A percentile compares a stretch with the other conserved stretches of the same genome.
These are phyloP conservation scores for Solanum sitiens DNA, from an alignment of 257 asterid genomes.

Conservation along the genomic window DNA sequence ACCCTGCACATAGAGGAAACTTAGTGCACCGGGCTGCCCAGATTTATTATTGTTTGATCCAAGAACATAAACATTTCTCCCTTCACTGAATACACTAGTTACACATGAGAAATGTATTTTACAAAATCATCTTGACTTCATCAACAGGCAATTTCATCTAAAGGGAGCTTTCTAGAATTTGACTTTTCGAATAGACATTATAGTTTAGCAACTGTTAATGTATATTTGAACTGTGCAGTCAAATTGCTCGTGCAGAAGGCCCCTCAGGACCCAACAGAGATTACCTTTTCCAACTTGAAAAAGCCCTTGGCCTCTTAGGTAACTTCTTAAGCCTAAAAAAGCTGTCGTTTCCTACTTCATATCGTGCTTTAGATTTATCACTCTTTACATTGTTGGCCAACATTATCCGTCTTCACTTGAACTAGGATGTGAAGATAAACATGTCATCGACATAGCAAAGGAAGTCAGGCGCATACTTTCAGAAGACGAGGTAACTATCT, in stretches of 20 bases:
- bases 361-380: not conserved
- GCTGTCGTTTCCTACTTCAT: not conserved
- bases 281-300: constrained; percentile 87
- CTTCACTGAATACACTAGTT: not conserved
- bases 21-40: not conserved
- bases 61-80: not conserved
- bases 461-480: constrained; percentile 66
- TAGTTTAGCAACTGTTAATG: not conserved
- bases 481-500: not conserved
- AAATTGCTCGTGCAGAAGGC: constrained; percentile 78
- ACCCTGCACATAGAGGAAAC: not conserved
- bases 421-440: constrained; percentile 74
- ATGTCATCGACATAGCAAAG: constrained; percentile 57
- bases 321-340: not conserved
- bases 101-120: not conserved
- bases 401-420: not conserved
- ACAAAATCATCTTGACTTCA: not conserved
- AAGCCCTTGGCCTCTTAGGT: constrained; percentile 65
- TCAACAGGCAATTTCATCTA: not conserved
- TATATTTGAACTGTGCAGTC: constrained; percentile 35
- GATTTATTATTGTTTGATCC: not conserved
- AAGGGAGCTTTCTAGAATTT: not conserved
- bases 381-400: not conserved
- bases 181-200: not conserved
- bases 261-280: constrained; percentile 97